A percentile compares a stretch with the other conserved stretches of the same genome.
phyloP scores from a whole-genome alignment of 768 basidiomycete species.

The Mycena leptocephala region DNA sequence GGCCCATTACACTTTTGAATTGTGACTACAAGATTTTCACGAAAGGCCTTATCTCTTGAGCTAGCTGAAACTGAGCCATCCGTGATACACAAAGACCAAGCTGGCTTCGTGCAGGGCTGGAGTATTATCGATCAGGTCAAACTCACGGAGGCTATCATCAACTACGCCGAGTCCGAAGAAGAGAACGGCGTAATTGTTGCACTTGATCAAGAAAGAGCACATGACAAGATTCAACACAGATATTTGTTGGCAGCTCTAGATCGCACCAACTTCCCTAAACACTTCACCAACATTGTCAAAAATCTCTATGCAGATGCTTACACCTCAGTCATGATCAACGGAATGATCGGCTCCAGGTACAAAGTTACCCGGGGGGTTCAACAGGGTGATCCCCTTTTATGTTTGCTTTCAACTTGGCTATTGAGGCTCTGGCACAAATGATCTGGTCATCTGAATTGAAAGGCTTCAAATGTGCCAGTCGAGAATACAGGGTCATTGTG shows the following conservation, averaged over 20 bases:
- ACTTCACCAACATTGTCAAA: neutral
- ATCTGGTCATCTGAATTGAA: neutral
- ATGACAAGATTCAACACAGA: neutral
- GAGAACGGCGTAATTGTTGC: constrained; percentile 14
- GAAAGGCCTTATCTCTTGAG: constrained; percentile 29
- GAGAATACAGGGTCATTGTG: neutral
- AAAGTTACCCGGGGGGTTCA: neutral
- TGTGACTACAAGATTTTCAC: constrained; percentile 51
- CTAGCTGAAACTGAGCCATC: constrained; percentile 7
- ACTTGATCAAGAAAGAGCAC: too few relatives aligned
- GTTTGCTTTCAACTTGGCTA: neutral
- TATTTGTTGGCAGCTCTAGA: neutral
- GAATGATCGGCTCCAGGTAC: neutral
- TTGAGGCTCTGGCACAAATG: neutral
- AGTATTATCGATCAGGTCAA: constrained; percentile 38
- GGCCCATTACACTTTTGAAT: constrained; percentile 33
- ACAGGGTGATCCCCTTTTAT: neutral
- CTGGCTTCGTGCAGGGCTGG: constrained; percentile 39
- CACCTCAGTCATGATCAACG: neutral
- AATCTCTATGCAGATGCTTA: neutral
- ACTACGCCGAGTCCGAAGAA: constrained; percentile 19
- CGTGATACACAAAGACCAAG: constrained; percentile 40
- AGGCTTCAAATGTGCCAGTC: neutral
- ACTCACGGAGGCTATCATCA: constrained; percentile 29
- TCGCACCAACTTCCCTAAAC: neutral